phyloP scores from a whole-genome alignment of 2,329 filamentous ascomycete species.

The Penicillium sp. region DNA sequence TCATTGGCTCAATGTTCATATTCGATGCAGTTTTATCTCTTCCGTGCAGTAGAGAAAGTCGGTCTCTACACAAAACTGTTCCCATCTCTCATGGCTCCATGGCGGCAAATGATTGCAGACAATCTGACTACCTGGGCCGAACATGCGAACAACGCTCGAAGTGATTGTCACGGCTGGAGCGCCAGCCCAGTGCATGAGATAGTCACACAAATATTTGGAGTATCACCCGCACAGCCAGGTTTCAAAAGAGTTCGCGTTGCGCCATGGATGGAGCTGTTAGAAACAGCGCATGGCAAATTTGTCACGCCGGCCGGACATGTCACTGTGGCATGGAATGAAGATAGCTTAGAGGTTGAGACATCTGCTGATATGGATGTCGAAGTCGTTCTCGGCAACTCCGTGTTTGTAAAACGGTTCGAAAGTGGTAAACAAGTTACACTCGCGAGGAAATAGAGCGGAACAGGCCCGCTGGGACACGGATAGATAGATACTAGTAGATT shows the following conservation, averaged over 20 bases:
- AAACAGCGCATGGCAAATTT: constrained; percentile 5
- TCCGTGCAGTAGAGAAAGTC: constrained; percentile 24
- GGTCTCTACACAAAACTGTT: constrained; percentile 26
- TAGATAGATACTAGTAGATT: background rate
- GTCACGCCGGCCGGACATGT: constrained; percentile 8
- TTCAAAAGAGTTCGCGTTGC: constrained; percentile 15
- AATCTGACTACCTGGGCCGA: constrained; percentile 33
- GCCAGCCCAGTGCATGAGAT: constrained; percentile 27
- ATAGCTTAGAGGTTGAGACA: constrained; percentile 9
- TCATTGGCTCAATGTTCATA: constrained; percentile 20
- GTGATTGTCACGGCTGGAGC: constrained; percentile 32
- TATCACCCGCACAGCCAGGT: constrained; percentile 11
- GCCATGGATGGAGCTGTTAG: constrained; percentile 12
- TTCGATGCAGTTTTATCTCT: constrained; percentile 28
- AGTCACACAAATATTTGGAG: constrained; percentile 18
- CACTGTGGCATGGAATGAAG: constrained; percentile 7
- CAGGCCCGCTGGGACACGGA: background rate
- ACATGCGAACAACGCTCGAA: constrained; percentile 26
- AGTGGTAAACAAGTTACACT: background rate
- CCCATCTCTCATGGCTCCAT: constrained; percentile 21
- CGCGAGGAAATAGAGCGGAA: background rate
- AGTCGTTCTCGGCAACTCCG: constrained; percentile 4
- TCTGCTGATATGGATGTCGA: constrained; percentile 8
- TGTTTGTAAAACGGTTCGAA: background rate
- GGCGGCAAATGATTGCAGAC: constrained; percentile 26